Percentiles rank a stretch among this genome's conserved stretches.
These are phyloP conservation scores for Viola odorata DNA, from an alignment of 345 rosid genomes.

Conservation along the genomic window DNA sequence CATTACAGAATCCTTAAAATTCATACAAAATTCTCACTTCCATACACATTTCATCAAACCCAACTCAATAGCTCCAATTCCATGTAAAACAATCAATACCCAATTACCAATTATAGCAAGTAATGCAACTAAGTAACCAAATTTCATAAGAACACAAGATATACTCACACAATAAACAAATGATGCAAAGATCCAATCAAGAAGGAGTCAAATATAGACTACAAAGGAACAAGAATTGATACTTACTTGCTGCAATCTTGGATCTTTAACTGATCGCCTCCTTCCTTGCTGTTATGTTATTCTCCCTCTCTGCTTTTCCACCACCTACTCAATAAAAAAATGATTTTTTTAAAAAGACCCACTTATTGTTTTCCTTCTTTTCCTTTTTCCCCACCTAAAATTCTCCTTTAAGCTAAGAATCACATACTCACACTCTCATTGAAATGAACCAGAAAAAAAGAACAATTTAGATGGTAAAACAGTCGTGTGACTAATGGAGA, in stretches of 20 bases:
- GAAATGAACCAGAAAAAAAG: background rate
- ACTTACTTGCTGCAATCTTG: constrained; percentile 36
- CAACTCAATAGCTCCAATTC: background rate
- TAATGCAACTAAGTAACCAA: background rate
- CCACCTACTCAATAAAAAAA: constrained; percentile 4
- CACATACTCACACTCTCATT: background rate
- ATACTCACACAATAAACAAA: background rate
- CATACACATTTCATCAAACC: constrained; percentile 1
- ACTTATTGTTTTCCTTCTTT: background rate
- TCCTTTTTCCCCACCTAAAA: background rate
- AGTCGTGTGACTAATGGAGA: no score
- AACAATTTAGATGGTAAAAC: no score
- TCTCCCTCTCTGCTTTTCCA: constrained; percentile 8
- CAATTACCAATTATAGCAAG: background rate
- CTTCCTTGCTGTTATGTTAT: constrained; percentile 8
- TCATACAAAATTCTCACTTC: background rate
- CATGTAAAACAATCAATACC: background rate
- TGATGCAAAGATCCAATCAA: background rate
- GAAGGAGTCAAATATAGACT: background rate
- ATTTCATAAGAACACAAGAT: background rate
- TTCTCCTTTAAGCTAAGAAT: constrained; percentile 4
- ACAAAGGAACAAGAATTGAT: constrained; percentile 18
- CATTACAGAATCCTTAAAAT: background rate
- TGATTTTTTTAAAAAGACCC: no score
- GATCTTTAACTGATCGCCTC: constrained; percentile 19